phyloP scores from a whole-genome alignment of 441 rosid genomes.

The Euphorbia celastroides region DNA sequence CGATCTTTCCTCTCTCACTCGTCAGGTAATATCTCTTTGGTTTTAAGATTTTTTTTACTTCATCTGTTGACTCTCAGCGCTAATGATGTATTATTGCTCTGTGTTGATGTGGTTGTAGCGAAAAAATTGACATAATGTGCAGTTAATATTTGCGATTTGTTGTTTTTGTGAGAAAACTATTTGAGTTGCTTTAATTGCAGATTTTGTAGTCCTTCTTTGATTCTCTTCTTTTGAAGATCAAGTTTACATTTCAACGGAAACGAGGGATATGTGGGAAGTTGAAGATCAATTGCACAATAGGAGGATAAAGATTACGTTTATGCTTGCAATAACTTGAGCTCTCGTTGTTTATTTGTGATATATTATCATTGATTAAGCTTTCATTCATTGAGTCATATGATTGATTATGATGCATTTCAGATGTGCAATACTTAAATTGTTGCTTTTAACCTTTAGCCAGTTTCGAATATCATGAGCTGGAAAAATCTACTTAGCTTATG shows the following conservation, averaged over 20 bases:
- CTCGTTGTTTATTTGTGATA: background rate
- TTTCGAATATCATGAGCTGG: background rate
- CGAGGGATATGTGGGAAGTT: background rate
- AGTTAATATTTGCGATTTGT: too few relatives aligned
- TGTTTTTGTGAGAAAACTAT: background rate
- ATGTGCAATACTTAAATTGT: background rate
- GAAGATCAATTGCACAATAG: background rate
- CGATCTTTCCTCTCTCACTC: slow-evolving; percentile 47
- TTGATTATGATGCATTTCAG: background rate
- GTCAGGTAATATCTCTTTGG: slow-evolving; percentile 36
- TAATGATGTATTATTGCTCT: background rate
- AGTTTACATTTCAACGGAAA: background rate
- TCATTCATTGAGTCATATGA: background rate
- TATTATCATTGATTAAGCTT: background rate
- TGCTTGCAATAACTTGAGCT: background rate
- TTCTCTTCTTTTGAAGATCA: background rate
- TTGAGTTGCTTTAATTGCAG: background rate
- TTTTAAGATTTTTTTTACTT: background rate
- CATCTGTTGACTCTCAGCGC: too few relatives aligned
- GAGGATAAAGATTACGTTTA: background rate
- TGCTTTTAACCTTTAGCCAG: background rate
- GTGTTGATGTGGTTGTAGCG: background rate
- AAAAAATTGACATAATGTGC: background rate
- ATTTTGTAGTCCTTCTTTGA: background rate
- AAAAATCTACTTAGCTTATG: background rate